These are phyloP conservation scores for Rhizopogon vinicolor DNA, from an alignment of 768 basidiomycete genomes.

Conservation along the genomic window DNA sequence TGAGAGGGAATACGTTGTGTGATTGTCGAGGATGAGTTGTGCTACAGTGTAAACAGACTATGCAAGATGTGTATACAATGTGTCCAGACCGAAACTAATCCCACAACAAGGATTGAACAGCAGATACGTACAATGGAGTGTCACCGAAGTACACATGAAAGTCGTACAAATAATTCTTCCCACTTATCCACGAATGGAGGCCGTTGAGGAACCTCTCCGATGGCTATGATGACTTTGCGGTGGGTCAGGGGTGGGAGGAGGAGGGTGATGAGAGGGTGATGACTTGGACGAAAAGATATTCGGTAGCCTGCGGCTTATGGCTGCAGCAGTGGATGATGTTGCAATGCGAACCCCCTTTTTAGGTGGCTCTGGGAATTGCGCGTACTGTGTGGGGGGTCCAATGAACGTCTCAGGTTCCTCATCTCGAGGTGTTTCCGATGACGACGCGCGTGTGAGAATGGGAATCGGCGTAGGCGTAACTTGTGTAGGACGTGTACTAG, in stretches of 20 bases:
- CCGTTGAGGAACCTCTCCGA: constrained; percentile 40
- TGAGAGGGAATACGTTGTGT: background rate
- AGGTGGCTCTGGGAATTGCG: constrained; percentile 69
- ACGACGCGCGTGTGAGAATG: constrained; percentile 48
- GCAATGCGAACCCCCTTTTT: constrained; percentile 37
- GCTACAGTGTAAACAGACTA: constrained; percentile 13
- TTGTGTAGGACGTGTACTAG: constrained; percentile 37
- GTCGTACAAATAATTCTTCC: background rate
- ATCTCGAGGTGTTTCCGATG: constrained; percentile 45
- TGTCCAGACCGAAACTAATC: constrained; percentile 19
- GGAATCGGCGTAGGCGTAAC: constrained; percentile 35
- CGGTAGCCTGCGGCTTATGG: constrained; percentile 51
- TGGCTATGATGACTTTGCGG: constrained; percentile 25
- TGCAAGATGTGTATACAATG: constrained; percentile 5
- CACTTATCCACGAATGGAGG: constrained; percentile 27
- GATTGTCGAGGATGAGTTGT: constrained; percentile 4
- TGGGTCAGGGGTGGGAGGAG: constrained; percentile 23
- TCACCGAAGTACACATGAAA: constrained; percentile 8
- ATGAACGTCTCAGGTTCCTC: constrained; percentile 45
- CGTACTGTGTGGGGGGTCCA: constrained; percentile 70
- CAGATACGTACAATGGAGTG: constrained; percentile 7
- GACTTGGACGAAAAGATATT: constrained; percentile 64
- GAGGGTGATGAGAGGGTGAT: constrained; percentile 26
- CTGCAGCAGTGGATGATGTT: constrained; percentile 45
- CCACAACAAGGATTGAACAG: constrained; percentile 16